Evolutionary conservation across 2,329 filamentous ascomycete species (phyloP).

Genomic region (Fusarium cicatricum): DNA sequence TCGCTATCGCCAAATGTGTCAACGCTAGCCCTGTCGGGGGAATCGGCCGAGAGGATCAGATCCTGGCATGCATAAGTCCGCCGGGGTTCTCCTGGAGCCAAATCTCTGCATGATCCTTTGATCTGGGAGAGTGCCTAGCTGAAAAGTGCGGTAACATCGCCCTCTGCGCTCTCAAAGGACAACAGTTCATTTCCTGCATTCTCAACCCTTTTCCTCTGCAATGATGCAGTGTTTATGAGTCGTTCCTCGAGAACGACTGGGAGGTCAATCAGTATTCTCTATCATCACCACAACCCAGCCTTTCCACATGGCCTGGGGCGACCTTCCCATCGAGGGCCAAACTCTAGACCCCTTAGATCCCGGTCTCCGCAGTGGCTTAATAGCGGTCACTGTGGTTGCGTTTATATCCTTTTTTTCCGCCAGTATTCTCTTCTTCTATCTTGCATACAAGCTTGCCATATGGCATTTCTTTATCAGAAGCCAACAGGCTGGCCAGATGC

Average conservation of each 20-base stretch:
- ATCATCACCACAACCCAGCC: not conserved
- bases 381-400: constrained; percentile 43
- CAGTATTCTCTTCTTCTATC: constrained; percentile 43
- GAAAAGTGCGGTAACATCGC: not conserved
- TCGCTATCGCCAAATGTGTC: not conserved
- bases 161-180: not conserved
- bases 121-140: not conserved
- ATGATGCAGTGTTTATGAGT: not conserved
- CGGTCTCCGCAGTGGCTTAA: constrained; percentile 40
- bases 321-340: constrained; percentile 31
- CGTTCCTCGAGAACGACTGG: not conserved
- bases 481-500: constrained; percentile 6
- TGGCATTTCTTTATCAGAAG: constrained; percentile 41
- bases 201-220: not conserved
- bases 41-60: constrained; percentile 3
- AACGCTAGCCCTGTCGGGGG: constrained; percentile 3
- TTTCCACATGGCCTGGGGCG: constrained; percentile 38
- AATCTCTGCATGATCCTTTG: not conserved
- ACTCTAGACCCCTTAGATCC: constrained; percentile 38
- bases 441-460: constrained; percentile 43
- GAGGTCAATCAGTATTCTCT: too few species aligned
- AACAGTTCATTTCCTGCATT: not conserved
- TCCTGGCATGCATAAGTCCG: not conserved
- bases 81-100: not conserved
- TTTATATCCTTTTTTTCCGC: constrained; percentile 45